Conservation (phyloP, 78 protist genomes). For the Pigoraptor vietnamica region DNA sequence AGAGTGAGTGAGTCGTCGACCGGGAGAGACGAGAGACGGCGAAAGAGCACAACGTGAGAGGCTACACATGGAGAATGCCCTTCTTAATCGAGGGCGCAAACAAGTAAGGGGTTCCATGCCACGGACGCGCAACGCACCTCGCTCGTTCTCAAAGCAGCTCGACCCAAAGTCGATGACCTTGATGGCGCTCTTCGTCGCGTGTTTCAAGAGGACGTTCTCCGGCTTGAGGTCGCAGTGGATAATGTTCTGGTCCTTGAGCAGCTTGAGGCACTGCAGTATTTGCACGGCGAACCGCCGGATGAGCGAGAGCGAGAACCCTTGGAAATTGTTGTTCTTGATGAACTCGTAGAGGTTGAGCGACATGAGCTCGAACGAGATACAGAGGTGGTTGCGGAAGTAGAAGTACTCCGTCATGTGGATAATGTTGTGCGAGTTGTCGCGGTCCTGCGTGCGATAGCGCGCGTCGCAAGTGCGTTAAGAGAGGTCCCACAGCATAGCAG, state of each 20-base stretch:
- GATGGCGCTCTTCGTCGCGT: conserved; percentile 9
- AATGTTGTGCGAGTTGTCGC: conserved; percentile 2
- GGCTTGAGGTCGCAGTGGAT: conserved; percentile 98
- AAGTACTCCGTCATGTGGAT: conserved; percentile 51
- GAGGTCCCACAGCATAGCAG: too few species aligned
- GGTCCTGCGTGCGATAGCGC: background rate
- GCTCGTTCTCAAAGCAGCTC: conserved; percentile 86
- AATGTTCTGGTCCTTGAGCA: conserved; percentile 47
- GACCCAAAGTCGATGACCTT: conserved; percentile 89
- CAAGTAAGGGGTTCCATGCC: too few species aligned
- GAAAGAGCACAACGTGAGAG: too few species aligned
- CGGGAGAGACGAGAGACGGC: too few species aligned
- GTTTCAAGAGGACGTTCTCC: conserved; percentile 79
- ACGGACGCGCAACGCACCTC: too few species aligned
- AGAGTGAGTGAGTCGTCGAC: too few species aligned
- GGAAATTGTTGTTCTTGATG: conserved; percentile 69
- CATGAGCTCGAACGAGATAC: conserved; percentile 75
- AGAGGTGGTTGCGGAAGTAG: conserved; percentile 80
- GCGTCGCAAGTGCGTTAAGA: too few species aligned
- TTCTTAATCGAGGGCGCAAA: too few species aligned
- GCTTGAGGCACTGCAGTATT: conserved; percentile 68
- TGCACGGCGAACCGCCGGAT: conserved; percentile 69
- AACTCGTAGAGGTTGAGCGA: conserved; percentile 76
- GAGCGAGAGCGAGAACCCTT: conserved; percentile 34
- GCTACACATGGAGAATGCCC: too few species aligned